These are phyloP conservation scores for Picea sitchensis DNA, from an alignment of 75 land plant species.

Conservation along the genomic window DNA sequence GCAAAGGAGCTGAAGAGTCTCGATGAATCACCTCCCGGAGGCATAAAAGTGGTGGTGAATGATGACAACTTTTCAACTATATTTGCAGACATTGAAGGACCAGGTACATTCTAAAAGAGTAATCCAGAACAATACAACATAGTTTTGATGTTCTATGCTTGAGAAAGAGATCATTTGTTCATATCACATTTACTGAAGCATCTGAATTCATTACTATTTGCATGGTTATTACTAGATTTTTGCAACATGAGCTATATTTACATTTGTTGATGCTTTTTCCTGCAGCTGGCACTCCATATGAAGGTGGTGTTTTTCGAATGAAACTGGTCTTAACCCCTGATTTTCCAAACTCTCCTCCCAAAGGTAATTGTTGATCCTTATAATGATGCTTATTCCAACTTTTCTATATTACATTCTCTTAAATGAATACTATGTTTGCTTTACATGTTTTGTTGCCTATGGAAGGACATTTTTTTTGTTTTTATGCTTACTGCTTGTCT, in stretches of 20 bases:
- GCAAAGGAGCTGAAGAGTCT: slow-evolving; percentile 93
- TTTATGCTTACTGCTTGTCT: neutral
- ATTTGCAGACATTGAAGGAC: slow-evolving; percentile 98
- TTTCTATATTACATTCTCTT: neutral
- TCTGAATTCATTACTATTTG: neutral
- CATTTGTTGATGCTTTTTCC: neutral
- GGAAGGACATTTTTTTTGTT: neutral
- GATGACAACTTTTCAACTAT: slow-evolving; percentile 93
- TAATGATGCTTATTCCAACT: neutral
- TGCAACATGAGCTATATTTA: neutral
- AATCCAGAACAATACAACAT: neutral
- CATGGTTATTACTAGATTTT: neutral
- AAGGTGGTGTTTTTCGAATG: slow-evolving; percentile 93
- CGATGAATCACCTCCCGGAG: slow-evolving; percentile 97
- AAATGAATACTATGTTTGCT: neutral
- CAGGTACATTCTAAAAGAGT: slow-evolving; percentile 38
- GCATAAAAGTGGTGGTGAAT: slow-evolving; percentile 84
- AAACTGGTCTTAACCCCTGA: slow-evolving; percentile 81
- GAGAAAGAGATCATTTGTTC: no score
- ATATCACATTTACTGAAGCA: neutral
- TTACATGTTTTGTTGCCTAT: neutral
- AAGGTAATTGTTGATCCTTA: slow-evolving; percentile 43
- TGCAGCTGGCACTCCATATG: slow-evolving; percentile 98
- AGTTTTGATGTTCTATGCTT: no score
- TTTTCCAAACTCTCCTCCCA: slow-evolving; percentile 95